Conservation (phyloP, 208 protist genomes). For the Herpetomonas tarakana region DNA sequence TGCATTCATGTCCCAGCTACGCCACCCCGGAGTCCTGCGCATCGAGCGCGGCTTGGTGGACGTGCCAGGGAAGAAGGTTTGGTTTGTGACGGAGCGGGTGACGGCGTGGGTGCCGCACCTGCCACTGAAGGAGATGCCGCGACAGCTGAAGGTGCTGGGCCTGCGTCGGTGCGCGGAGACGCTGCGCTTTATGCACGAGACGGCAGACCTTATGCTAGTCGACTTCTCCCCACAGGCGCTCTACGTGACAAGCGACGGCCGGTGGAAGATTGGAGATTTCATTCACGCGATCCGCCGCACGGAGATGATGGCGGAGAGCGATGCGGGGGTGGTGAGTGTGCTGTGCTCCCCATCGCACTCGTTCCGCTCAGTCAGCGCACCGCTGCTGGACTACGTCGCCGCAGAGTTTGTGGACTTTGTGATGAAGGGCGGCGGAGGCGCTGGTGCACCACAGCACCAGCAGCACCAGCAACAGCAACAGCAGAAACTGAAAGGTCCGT, state of each 20-base stretch:
- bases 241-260: conserved; percentile 35
- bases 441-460: background rate
- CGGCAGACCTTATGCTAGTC: conserved; percentile 36
- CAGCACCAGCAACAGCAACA: conserved; percentile 4
- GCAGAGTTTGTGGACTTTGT: conserved; percentile 33
- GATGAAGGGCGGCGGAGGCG: background rate
- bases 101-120: conserved; percentile 21
- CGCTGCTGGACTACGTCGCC: conserved; percentile 56
- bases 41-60: conserved; percentile 40
- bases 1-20: conserved; percentile 28
- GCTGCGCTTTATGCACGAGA: conserved; percentile 55
- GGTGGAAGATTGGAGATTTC: conserved; percentile 57
- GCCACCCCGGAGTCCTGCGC: conserved; percentile 35
- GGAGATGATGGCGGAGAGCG: conserved; percentile 5
- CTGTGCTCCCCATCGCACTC: conserved; percentile 7
- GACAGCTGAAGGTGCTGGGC: conserved; percentile 39
- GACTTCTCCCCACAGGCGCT: conserved; percentile 47
- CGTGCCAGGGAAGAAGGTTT: conserved; percentile 26
- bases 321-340: background rate
- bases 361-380: conserved; percentile 28
- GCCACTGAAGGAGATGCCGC: conserved; percentile 13
- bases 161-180: conserved; percentile 36
- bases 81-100: conserved; percentile 51
- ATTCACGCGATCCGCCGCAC: conserved; percentile 24
- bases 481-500: background rate